phyloP scores from a whole-genome alignment of 2,329 filamentous ascomycete species.

The Trichoderma simmonsii region DNA sequence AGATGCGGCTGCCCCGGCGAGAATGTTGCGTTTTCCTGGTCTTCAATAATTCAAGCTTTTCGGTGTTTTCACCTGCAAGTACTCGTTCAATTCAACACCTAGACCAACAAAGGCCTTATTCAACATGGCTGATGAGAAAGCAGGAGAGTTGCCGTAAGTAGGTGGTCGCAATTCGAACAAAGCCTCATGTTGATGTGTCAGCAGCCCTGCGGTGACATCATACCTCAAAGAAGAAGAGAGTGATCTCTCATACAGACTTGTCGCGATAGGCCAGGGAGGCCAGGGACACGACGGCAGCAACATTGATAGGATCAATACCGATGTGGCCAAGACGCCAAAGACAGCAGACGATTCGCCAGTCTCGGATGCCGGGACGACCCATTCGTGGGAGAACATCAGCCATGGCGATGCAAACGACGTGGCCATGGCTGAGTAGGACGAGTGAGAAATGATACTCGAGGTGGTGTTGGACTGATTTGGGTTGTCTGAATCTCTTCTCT shows the following conservation, averaged over 20 bases:
- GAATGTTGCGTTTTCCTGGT: neutral
- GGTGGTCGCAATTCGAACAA: neutral
- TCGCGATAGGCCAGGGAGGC: neutral
- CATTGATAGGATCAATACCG: neutral
- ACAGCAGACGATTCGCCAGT: neutral
- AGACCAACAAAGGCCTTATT: neutral
- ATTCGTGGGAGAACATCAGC: neutral
- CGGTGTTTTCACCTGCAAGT: neutral
- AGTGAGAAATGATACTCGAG: neutral
- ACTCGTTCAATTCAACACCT: neutral
- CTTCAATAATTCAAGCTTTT: neutral
- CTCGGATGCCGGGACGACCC: neutral
- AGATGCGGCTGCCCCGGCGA: neutral
- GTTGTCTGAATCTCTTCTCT: neutral
- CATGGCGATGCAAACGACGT: neutral
- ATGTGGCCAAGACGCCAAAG: neutral
- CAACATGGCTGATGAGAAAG: neutral
- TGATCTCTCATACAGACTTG: neutral
- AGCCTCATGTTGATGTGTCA: neutral
- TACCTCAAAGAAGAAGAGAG: neutral
- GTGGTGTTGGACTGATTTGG: neutral
- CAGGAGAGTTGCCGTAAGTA: conserved; percentile 2
- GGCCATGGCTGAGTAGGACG: neutral
- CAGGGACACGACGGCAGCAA: neutral
- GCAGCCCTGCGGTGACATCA: neutral